Evolutionary conservation across 1,284 basidiomycete genomes (phyloP), one percentile per base, ranked within the genome.

Genomic region (Apiotrichum montevideense): DNA sequence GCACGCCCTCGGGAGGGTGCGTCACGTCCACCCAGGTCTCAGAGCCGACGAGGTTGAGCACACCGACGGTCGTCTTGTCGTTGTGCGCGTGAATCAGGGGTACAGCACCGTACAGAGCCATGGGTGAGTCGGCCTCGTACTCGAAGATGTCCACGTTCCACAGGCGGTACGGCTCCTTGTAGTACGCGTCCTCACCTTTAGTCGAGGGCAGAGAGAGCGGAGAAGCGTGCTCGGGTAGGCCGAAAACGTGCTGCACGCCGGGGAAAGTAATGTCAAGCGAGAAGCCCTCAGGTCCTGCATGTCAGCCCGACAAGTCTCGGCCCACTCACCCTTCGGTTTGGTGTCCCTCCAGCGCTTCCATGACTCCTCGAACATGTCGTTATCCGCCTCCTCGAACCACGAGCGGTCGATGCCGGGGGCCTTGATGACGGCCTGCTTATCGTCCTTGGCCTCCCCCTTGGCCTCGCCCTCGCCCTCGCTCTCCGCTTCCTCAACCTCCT

Each of bases 131-230:
- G 53, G 90, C 84, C 33, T 91, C 84, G 75, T 98, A 98, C 77
- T 98, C 95, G 72, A 98, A 99, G 39, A 98, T 94, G 73, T 98
- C 96, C 52, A 89, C 82, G 72, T 99, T 99, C 80, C 87, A 96
- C 13, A 98, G 84, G 34, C 96, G 85, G 78, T 96, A 98, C 0
- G 96, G 96, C 44, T 98, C 95, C 11, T 81, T 81, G 78, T 87
- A 96, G 62, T 83, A 80, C 6, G 85, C 80, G 50, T 80, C 78
- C 61, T 73, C 61, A 3, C 69, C 67, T 29, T 59, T 49, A 13
- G 93, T 97, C 6, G 87, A 84, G 5, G 92, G 93, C 2, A 98
- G 84, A 11, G 88, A 87, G 35, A 98, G 82, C 6, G 86, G 84
- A 0, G 93, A 93, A 8, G 96, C 95, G 69, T 96, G 96, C 77